Base-by-base conservation (phyloP, 179 eudicot species). In the Nepenthes alata region DNA sequence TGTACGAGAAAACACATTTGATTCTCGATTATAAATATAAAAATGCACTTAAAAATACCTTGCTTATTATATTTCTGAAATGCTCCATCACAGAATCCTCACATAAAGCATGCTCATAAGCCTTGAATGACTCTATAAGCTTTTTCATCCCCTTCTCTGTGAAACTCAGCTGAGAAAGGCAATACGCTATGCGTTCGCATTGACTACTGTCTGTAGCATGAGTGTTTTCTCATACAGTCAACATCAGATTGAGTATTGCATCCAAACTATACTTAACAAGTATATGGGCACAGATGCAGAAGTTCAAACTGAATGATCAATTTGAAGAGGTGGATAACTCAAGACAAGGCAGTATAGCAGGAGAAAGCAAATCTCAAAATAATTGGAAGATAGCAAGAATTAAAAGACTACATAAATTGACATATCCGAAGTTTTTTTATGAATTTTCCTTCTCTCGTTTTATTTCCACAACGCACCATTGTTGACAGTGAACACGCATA, bases 91-190 rank as follows among this genome's bases (percentile, higher is more conserved):
- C 98, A 55, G 81, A 72, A 62, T 84, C 95, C 64, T 84, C 88
- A 49, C 77, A 80, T 60, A 93, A 71, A 67, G 86, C 82, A 75
- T 89, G 95, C 62, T 89, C 98, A 70, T 86, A 93, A 37, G 81
- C 68, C 76, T 91, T 91, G 53, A 91, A 89, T 64, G 81, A 83
- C 67, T 93, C 98, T 51, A 89, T 85, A 41, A 93, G 86, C 85
- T 76, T 89, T 63, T 78, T 93, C 85, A 89, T 86, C 74, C 96
- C 96, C 74, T 85, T 93, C 68, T 93, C 98, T 52, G 96, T 93
- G 73, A 84, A 93, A 59, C 93, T 69, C 75, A 93, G 81, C 83
- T 89, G 98, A 71, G 98, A 89, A 36, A 93, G 96, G 77, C 98
- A 93, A 67, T 86, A 93, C 12, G 98, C 89, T 58, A 88, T 83